phyloP scores from a whole-genome alignment of 768 basidiomycete species.

The Ramaria sp. region DNA sequence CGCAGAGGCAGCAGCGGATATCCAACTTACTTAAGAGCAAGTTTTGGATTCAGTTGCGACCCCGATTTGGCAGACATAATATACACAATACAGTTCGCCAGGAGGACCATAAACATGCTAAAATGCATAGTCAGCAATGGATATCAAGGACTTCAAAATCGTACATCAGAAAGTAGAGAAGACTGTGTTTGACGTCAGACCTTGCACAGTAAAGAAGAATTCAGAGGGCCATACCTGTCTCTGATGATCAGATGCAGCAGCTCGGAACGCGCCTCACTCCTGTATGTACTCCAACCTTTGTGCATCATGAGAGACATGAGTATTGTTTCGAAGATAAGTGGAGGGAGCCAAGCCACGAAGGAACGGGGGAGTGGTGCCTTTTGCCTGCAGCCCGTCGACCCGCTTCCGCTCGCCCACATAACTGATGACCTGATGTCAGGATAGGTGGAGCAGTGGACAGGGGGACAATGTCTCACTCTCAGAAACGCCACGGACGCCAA shows the following conservation, averaged over 20 bases:
- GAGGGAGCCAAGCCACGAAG: too few relatives aligned
- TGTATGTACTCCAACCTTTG: too few relatives aligned
- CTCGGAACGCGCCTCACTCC: background rate
- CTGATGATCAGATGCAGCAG: background rate
- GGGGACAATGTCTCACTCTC: too few relatives aligned
- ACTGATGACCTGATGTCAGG: too few relatives aligned
- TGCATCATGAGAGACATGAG: slow-evolving; percentile 30
- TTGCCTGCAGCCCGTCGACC: too few relatives aligned
- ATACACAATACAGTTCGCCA: background rate
- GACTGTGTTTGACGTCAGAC: background rate
- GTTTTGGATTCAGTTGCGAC: background rate
- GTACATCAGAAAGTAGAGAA: background rate
- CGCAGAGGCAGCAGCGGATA: background rate
- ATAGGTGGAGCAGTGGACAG: too few relatives aligned
- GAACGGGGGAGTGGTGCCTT: too few relatives aligned
- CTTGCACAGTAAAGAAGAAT: background rate
- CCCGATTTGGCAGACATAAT: background rate
- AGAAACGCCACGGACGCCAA: too few relatives aligned
- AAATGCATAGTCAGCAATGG: too few relatives aligned
- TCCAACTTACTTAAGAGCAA: background rate
- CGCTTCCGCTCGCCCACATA: too few relatives aligned
- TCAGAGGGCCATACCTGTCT: background rate
- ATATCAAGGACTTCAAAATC: background rate
- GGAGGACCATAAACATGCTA: background rate
- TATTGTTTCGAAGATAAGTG: too few relatives aligned